phyloP scores from a whole-genome alignment of 768 basidiomycete genomes.

The Calocera cornea region DNA sequence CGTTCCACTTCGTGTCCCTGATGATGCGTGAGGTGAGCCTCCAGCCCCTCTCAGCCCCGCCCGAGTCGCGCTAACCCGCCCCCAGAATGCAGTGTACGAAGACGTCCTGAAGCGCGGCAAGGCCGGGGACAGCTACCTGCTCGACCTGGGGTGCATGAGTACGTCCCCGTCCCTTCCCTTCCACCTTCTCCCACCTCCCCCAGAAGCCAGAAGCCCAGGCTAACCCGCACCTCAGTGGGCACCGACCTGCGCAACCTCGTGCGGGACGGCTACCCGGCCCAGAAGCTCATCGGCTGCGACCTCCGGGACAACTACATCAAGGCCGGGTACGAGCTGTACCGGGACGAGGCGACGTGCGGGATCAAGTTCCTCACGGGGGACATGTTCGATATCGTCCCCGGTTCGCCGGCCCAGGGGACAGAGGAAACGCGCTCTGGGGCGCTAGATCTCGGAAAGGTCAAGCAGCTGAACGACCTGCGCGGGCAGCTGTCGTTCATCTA shows the following conservation, averaged over 20 bases:
- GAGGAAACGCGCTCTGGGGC: neutral
- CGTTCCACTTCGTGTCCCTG: slow-evolving; percentile 22
- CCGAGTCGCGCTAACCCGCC: neutral
- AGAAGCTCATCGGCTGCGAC: slow-evolving; percentile 22
- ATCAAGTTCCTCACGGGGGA: slow-evolving; percentile 24
- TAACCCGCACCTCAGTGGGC: too few relatives aligned
- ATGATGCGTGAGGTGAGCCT: slow-evolving; percentile 17
- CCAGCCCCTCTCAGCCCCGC: neutral
- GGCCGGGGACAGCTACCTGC: slow-evolving; percentile 17
- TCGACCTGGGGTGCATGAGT: slow-evolving; percentile 28
- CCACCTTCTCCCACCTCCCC: too few relatives aligned
- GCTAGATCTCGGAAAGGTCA: slow-evolving; percentile 7
- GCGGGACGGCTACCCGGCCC: slow-evolving; percentile 23
- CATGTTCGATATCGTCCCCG: slow-evolving; percentile 17
- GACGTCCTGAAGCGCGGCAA: slow-evolving; percentile 19
- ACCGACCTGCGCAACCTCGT: slow-evolving; percentile 26
- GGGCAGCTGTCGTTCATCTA: slow-evolving; percentile 23
- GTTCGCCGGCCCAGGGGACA: too few relatives aligned
- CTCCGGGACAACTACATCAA: slow-evolving; percentile 23
- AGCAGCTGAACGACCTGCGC: slow-evolving; percentile 17
- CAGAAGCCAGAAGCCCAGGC: too few relatives aligned
- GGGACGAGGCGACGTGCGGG: slow-evolving; percentile 15
- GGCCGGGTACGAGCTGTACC: slow-evolving; percentile 22
- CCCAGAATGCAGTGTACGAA: slow-evolving; percentile 18
- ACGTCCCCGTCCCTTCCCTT: slow-evolving; percentile 9